Evolutionary conservation across 768 basidiomycete species (phyloP).

Genomic region (Boletellus ananiceps): DNA sequence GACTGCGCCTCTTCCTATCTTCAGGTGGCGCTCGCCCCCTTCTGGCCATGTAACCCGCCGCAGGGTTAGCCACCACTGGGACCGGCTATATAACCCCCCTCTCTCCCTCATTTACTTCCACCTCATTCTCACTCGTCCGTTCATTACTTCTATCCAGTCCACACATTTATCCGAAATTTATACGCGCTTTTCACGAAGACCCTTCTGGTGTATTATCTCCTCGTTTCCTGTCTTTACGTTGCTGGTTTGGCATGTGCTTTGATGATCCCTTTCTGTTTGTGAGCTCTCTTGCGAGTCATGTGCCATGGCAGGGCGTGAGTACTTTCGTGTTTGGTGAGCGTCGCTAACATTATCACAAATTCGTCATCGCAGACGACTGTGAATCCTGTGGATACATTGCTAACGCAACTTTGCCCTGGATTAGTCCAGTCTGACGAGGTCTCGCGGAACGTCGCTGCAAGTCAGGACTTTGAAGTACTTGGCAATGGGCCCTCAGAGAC

Average conservation of each 20-base stretch:
- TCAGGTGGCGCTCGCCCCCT: not conserved
- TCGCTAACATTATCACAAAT: not conserved
- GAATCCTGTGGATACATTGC: not conserved
- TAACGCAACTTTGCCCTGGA: not conserved
- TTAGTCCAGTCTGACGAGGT: not conserved
- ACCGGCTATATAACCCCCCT: not conserved
- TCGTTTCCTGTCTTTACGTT: not conserved
- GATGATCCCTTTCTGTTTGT: not conserved
- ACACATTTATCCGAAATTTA: too few relatives aligned
- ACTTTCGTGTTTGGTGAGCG: not conserved
- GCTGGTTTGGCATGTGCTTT: constrained; percentile 2
- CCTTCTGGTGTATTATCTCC: too few relatives aligned
- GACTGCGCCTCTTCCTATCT: not conserved
- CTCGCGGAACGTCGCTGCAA: too few relatives aligned
- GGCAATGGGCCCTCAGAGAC: not conserved
- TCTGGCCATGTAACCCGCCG: not conserved
- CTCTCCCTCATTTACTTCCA: too few relatives aligned
- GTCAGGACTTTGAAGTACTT: not conserved
- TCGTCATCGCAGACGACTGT: not conserved
- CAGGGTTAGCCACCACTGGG: too few relatives aligned
- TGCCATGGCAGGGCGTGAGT: constrained; percentile 7
- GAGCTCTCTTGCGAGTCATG: not conserved
- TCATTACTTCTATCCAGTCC: not conserved
- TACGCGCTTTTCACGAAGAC: not conserved
- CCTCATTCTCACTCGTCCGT: not conserved